Conservation (phyloP, 2,329 filamentous ascomycete genomes). For the Microdochium paspali region DNA sequence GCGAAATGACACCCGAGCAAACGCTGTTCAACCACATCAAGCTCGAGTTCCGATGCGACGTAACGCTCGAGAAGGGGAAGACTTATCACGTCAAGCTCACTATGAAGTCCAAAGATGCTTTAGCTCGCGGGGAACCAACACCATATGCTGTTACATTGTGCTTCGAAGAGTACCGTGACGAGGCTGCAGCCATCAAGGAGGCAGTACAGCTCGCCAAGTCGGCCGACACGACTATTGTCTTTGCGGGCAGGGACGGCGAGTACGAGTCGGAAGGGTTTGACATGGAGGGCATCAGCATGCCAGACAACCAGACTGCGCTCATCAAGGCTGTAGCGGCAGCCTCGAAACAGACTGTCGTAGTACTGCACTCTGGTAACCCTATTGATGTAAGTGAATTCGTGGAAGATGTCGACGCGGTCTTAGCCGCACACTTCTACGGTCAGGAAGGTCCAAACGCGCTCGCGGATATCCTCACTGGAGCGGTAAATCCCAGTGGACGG, state of each 20-base stretch:
- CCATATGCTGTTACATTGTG: slow-evolving; percentile 64
- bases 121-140: slow-evolving; percentile 58
- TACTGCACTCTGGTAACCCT: slow-evolving; percentile 61
- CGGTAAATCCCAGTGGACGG: slow-evolving; percentile 57
- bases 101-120: slow-evolving; percentile 27
- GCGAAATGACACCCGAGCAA: slow-evolving; percentile 7
- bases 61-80: slow-evolving; percentile 4
- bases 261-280: slow-evolving; percentile 72
- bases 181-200: slow-evolving; percentile 55
- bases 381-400: slow-evolving; percentile 63
- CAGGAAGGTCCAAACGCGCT: slow-evolving; percentile 61
- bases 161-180: slow-evolving; percentile 48
- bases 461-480: slow-evolving; percentile 56
- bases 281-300: slow-evolving; percentile 50
- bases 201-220: slow-evolving; percentile 52
- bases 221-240: slow-evolving; percentile 58
- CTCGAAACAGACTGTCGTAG: slow-evolving; percentile 58
- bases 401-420: slow-evolving; percentile 52
- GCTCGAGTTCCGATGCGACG: slow-evolving; percentile 6
- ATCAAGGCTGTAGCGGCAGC: slow-evolving; percentile 51
- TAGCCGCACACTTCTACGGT: slow-evolving; percentile 65
- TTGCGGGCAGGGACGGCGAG: slow-evolving; percentile 62
- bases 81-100: slow-evolving; percentile 5
- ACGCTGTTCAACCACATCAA: slow-evolving; percentile 11
- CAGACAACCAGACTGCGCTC: slow-evolving; percentile 52